phyloP scores from a whole-genome alignment of 805 yeast genomes.

The Candida germanica region DNA sequence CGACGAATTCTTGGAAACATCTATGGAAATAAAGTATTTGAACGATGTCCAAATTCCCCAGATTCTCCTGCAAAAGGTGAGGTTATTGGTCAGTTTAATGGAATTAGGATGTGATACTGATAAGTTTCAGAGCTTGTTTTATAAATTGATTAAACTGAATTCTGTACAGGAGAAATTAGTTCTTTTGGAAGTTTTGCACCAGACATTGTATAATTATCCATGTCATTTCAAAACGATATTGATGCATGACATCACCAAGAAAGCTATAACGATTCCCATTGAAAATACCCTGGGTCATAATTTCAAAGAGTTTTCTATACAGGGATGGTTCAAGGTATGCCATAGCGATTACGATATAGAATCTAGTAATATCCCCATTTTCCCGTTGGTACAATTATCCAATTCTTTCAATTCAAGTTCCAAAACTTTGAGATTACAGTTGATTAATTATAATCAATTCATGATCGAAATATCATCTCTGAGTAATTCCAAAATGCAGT shows the following conservation, averaged over 20 bases:
- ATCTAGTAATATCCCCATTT: constrained; percentile 2
- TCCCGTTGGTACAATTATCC: constrained; percentile 25
- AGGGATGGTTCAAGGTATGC: constrained; percentile 39
- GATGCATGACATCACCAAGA: constrained; percentile 18
- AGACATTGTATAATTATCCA: constrained; percentile 20
- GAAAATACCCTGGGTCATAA: constrained; percentile 5
- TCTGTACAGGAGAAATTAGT: constrained; percentile 12
- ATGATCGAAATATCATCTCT: constrained; percentile 25
- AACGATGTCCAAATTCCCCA: constrained; percentile 9
- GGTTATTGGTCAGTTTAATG: constrained; percentile 24
- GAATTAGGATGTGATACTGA: constrained; percentile 34
- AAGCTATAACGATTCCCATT: constrained; percentile 22
- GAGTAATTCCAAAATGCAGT: constrained; percentile 24
- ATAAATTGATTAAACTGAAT: constrained; percentile 1
- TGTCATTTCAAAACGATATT: constrained; percentile 26
- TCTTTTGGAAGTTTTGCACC: constrained; percentile 22
- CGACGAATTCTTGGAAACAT: constrained; percentile 15
- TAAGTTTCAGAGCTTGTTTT: constrained; percentile 18
- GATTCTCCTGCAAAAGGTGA: constrained; percentile 17
- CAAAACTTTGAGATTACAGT: constrained; percentile 24
- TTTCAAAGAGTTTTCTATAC: constrained; percentile 27
- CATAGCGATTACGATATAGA: constrained; percentile 12
- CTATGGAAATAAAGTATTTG: neutral
- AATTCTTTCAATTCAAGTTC: constrained; percentile 21
- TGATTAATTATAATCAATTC: constrained; percentile 29